phyloP scores from a whole-genome alignment of 768 basidiomycete genomes.

The Cubamyces sp. region DNA sequence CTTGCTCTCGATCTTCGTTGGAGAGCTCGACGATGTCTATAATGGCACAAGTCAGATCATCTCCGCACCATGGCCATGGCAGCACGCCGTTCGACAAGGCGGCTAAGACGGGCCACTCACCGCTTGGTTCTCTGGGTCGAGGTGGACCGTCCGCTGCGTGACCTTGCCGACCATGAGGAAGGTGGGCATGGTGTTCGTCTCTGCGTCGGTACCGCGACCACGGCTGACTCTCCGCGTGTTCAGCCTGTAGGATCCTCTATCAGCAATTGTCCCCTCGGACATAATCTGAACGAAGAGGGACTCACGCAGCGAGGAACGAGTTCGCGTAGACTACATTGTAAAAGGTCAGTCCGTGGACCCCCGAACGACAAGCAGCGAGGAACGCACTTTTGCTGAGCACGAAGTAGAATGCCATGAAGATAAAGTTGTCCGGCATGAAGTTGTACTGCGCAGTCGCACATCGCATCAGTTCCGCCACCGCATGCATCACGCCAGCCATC shows the following conservation, averaged over 20 bases:
- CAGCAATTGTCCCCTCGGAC: not conserved
- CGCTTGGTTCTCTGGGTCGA: constrained; percentile 16
- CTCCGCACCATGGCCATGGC: too few species aligned
- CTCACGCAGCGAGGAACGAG: constrained; percentile 69
- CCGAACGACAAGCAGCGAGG: not conserved
- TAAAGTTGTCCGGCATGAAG: constrained; percentile 54
- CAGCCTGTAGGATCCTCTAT: constrained; percentile 41
- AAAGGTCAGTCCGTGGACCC: not conserved
- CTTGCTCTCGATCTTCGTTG: constrained; percentile 10
- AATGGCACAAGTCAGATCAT: not conserved
- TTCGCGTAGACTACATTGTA: constrained; percentile 56
- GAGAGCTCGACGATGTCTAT: constrained; percentile 3
- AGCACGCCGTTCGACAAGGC: too few species aligned
- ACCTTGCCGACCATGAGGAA: constrained; percentile 37
- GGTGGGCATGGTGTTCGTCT: constrained; percentile 30
- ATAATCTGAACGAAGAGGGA: constrained; percentile 3
- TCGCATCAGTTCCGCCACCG: too few species aligned
- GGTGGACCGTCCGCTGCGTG: constrained; percentile 25
- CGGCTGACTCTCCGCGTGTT: constrained; percentile 61
- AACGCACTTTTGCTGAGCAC: constrained; percentile 65
- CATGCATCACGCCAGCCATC: too few species aligned
- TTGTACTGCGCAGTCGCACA: constrained; percentile 52
- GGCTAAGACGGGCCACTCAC: constrained; percentile 1
- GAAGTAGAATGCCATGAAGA: constrained; percentile 66
- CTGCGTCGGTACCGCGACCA: constrained; percentile 58